These are phyloP conservation scores for Fusarium foetens DNA, from an alignment of 2,329 filamentous ascomycete species.

Conservation along the genomic window DNA sequence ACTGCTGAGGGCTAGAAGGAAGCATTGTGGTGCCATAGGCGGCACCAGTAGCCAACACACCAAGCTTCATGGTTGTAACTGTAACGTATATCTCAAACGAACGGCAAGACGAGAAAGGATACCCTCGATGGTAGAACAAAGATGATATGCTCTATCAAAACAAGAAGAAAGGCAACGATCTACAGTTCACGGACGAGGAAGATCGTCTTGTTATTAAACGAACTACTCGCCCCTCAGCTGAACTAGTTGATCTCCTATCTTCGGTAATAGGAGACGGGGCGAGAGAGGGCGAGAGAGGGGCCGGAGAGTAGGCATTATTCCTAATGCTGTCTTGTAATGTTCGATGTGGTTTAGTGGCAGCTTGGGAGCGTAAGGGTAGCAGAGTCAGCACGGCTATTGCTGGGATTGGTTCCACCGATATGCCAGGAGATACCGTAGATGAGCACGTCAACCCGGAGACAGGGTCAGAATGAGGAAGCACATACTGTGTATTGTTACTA, in stretches of 20 bases:
- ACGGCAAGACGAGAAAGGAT: not conserved
- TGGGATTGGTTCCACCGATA: not conserved
- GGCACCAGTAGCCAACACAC: constrained; percentile 17
- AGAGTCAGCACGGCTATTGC: not conserved
- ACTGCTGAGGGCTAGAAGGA: constrained; percentile 9
- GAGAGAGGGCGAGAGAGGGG: not conserved
- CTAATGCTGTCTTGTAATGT: not conserved
- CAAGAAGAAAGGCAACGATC: constrained; percentile 27
- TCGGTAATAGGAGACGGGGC: not conserved
- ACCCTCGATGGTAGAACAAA: not conserved
- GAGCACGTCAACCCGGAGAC: not conserved
- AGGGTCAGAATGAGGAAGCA: constrained; percentile 4
- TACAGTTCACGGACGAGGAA: constrained; percentile 8
- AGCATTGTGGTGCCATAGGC: constrained; percentile 6
- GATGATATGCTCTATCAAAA: not conserved
- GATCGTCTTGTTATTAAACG: constrained; percentile 17
- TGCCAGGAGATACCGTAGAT: not conserved
- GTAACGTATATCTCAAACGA: not conserved
- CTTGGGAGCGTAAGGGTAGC: not conserved
- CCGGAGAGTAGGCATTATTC: constrained; percentile 1
- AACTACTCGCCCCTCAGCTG: not conserved
- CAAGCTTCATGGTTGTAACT: constrained; percentile 25
- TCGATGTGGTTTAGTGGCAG: not conserved
- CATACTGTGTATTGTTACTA: not conserved
- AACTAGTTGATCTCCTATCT: constrained; percentile 1